Percentiles rank a stretch among this genome's conserved stretches.
These are phyloP conservation scores for Pseudogymnoascus sp. DNA, from an alignment of 2,329 filamentous ascomycete genomes.

Conservation along the genomic window DNA sequence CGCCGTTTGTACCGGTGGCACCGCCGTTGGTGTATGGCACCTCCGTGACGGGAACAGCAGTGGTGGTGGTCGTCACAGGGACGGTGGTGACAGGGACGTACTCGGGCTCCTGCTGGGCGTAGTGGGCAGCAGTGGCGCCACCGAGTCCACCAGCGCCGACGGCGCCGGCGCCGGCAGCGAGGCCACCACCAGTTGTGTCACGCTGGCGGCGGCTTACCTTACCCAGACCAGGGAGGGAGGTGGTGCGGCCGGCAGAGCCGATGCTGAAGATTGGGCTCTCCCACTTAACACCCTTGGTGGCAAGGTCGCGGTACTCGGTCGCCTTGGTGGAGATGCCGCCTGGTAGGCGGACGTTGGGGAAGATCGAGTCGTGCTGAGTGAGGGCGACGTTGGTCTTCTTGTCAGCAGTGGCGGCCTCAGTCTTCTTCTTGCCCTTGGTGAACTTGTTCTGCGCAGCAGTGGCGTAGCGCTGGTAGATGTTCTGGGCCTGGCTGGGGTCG, in stretches of 20 bases:
- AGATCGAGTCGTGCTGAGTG: conserved; percentile 83
- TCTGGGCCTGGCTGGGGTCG: conserved; percentile 65
- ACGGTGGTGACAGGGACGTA: background rate
- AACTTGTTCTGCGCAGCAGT: conserved; percentile 65
- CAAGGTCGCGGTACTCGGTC: conserved; percentile 84
- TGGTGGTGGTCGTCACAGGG: background rate
- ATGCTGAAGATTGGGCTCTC: conserved; percentile 90
- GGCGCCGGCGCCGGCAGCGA: background rate
- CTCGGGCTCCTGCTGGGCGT: background rate
- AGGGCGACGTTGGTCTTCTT: conserved; percentile 76
- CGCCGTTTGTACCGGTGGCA: background rate
- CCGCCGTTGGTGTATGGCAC: background rate
- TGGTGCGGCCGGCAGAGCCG: conserved; percentile 65
- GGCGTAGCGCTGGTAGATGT: conserved; percentile 81
- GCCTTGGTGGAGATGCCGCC: conserved; percentile 89
- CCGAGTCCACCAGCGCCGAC: background rate
- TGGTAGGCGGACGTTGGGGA: conserved; percentile 78
- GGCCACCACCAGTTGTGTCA: conserved; percentile 14
- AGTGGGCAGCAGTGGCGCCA: background rate
- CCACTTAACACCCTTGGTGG: conserved; percentile 84
- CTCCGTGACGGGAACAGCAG: background rate
- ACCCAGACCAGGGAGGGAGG: conserved; percentile 54
- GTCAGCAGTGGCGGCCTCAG: conserved; percentile 55
- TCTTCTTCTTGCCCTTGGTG: conserved; percentile 71
- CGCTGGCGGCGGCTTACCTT: conserved; percentile 47